These are phyloP conservation scores for Parachlorella kessleri DNA, from an alignment of 139 green algal genomes.

Conservation along the genomic window DNA sequence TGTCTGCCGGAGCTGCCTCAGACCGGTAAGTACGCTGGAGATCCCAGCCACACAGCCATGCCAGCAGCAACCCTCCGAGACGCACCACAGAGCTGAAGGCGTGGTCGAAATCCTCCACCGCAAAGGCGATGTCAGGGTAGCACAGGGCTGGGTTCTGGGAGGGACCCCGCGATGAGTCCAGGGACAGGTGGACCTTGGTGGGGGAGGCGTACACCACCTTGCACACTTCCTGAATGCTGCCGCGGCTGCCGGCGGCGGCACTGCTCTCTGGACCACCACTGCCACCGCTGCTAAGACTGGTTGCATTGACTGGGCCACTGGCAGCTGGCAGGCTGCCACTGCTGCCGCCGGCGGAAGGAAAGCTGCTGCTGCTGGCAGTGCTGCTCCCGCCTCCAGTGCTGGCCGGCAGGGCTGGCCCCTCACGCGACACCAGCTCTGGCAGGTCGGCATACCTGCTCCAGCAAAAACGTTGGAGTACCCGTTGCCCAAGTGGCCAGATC, in stretches of 20 bases:
- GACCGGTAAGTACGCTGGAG: too few relatives aligned
- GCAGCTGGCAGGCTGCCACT: too few relatives aligned
- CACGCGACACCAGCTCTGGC: not conserved
- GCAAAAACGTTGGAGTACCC: too few relatives aligned
- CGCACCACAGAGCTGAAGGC: constrained; percentile 65
- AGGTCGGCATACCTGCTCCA: too few relatives aligned
- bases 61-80: too few relatives aligned
- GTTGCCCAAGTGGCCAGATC: too few relatives aligned
- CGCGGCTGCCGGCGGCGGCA: constrained; percentile 10
- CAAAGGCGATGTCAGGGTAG: constrained; percentile 84
- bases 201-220: constrained; percentile 58
- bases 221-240: constrained; percentile 26
- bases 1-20: too few relatives aligned
- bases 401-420: too few relatives aligned
- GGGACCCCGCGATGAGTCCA: constrained; percentile 47
- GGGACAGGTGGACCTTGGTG: constrained; percentile 59
- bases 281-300: not conserved
- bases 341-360: too few relatives aligned
- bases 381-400: too few relatives aligned
- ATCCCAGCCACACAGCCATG: too few relatives aligned
- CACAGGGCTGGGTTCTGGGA: constrained; percentile 26
- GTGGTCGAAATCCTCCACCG: constrained; percentile 74
- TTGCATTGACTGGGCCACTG: not conserved
- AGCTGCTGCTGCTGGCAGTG: too few relatives aligned
- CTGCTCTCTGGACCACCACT: constrained; percentile 22